Conservation (phyloP, 257 asterid genomes). For the Capsicum chinense region DNA sequence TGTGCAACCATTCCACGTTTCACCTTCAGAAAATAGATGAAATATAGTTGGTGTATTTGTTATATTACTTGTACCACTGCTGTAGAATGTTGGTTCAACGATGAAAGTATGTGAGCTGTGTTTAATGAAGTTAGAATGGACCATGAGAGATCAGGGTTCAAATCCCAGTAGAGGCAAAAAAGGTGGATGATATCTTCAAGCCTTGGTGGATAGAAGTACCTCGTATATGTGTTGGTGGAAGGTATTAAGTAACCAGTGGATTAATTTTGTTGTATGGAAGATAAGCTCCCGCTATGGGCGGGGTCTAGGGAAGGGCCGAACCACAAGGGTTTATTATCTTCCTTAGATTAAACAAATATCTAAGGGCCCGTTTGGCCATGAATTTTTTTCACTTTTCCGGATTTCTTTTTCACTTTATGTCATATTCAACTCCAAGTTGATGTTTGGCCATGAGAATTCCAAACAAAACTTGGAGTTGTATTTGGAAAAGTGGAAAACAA, state of each 20-base stretch:
- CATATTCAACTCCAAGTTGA: no score
- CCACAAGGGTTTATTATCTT: no score
- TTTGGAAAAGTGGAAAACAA: no score
- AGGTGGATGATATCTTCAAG: neutral
- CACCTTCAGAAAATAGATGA: neutral
- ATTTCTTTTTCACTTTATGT: no score
- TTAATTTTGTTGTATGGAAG: neutral
- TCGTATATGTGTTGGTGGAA: neutral
- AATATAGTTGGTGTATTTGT: conserved; percentile 4
- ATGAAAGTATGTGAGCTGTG: neutral
- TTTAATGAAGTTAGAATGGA: conserved; percentile 20
- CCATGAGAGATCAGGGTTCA: neutral
- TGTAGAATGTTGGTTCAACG: neutral
- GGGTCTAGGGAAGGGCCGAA: no score
- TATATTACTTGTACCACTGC: neutral
- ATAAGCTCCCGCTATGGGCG: neutral
- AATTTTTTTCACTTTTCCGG: no score
- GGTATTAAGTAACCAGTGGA: neutral
- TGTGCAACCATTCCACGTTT: conserved; percentile 4
- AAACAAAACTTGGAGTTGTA: no score
- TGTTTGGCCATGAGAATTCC: no score
- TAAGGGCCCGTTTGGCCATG: no score
- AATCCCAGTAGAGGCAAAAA: neutral
- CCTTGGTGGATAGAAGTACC: conserved; percentile 8
- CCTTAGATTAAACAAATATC: neutral